phyloP scores from a whole-genome alignment of 208 protist genomes.

The Kentomonas sorsogonicus region DNA sequence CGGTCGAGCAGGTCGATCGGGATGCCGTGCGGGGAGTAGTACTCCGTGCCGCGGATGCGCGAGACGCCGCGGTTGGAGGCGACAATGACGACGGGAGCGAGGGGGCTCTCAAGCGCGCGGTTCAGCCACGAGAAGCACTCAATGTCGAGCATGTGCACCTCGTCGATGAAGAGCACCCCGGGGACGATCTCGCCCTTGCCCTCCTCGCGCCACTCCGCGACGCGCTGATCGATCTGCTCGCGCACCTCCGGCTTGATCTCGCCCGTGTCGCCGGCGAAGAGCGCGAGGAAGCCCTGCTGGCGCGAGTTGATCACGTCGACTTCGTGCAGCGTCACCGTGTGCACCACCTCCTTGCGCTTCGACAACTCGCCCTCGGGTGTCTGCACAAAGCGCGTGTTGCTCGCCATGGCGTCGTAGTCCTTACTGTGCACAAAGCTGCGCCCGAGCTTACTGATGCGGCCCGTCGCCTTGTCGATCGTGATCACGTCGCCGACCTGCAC shows the following conservation, averaged over 20 bases:
- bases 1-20: slow-evolving; percentile 98
- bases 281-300: slow-evolving; percentile 98
- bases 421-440: slow-evolving; percentile 95
- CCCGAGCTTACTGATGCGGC: slow-evolving; percentile 97
- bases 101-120: slow-evolving; percentile 97
- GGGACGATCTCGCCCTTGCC: slow-evolving; percentile 99
- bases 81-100: slow-evolving; percentile 99
- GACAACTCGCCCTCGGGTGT: slow-evolving; percentile 99
- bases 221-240: slow-evolving; percentile 99
- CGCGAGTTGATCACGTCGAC: slow-evolving; percentile 99
- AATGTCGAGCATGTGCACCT: slow-evolving; percentile 99
- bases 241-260: slow-evolving; percentile 99
- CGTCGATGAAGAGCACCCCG: slow-evolving; percentile 96
- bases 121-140: slow-evolving; percentile 99
- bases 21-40: slow-evolving; percentile 98
- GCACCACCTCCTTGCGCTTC: slow-evolving; percentile 99
- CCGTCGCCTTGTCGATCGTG: slow-evolving; percentile 99
- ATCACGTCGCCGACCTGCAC: slow-evolving; percentile 98
- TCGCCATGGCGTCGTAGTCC: slow-evolving; percentile 95
- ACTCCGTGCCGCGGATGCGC: slow-evolving; percentile 98
- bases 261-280: slow-evolving; percentile 99
- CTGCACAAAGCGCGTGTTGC: slow-evolving; percentile 95
- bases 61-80: slow-evolving; percentile 99
- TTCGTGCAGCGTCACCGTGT: slow-evolving; percentile 99
- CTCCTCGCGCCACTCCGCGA: slow-evolving; percentile 99